Evolutionary conservation across 2,329 filamentous ascomycete genomes (phyloP), one percentile per base, ranked within the genome.

Genomic region (Fusarium siculi): DNA sequence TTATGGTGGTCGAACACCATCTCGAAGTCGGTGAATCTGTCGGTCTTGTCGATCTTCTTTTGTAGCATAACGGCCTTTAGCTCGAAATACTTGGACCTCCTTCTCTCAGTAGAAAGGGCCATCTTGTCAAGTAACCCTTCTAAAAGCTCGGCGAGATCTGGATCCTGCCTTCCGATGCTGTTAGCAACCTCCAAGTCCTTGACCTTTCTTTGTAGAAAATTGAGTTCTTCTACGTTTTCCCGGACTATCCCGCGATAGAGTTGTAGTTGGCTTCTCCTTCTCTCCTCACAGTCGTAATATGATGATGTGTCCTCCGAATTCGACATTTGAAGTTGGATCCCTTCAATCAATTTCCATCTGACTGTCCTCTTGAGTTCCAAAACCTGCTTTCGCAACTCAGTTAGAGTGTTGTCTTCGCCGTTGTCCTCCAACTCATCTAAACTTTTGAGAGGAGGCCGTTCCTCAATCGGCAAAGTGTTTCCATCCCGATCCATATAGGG

Each of bases 381-480:
- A 23, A 23, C 10, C 9, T 42, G 3, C 9, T 42, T 16, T 10
- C 21, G 21, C 40, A 42, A 42, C 9, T 42, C 40, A 23, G 5
- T 0, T 7, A 23, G 5, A 16, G 40, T 23, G 4, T 9, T 16
- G 21, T 15, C 40, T 16, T 42, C 8, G 5, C 0, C 14, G 14
- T 10, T 21, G 23, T 42, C 40, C 9, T 16, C 40, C 21, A n/a
- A 15, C 14, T 42, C 40, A 10, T 42, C 40, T 0, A 0, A 5
- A 3, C 0, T 16, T 6, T 42, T 42, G 9, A n/a, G 9, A n/a
- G 40, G 14, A 16, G 40, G 40, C 3, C 40, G 40, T 16, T 43
- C 6, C 0, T 7, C 4, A 16, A 43, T 23, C 40, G n/a, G n/a
- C 40, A 43, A 43, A 16, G 2, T 43, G 40, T 43, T 43, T 4